A percentile compares a stretch with the other conserved stretches of the same genome.
phyloP scores from a whole-genome alignment of 1,284 basidiomycete genomes.

The Heliocybe sulcata region DNA sequence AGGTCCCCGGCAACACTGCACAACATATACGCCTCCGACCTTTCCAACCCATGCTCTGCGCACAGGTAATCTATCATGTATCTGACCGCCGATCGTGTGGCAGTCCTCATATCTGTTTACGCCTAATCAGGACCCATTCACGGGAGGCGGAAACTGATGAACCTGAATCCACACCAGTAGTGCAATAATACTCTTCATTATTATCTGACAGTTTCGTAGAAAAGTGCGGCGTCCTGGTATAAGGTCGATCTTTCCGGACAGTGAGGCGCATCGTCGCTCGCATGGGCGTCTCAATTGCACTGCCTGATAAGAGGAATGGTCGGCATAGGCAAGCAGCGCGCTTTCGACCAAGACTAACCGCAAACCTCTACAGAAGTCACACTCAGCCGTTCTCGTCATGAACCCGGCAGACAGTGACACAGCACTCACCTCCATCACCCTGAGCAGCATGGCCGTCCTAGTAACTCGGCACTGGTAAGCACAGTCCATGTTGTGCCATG shows the following conservation, averaged over 20 bases:
- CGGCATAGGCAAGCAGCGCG: neutral
- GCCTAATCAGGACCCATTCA: neutral
- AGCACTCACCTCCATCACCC: constrained; percentile 51
- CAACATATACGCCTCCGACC: constrained; percentile 49
- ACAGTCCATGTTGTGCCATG: neutral
- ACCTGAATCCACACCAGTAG: constrained; percentile 47
- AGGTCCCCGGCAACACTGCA: constrained; percentile 56
- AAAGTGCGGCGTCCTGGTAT: constrained; percentile 54
- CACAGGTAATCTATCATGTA: constrained; percentile 47
- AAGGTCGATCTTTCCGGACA: constrained; percentile 45
- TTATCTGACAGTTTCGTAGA: constrained; percentile 18
- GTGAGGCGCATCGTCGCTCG: constrained; percentile 47
- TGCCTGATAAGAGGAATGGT: constrained; percentile 28
- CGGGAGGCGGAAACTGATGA: constrained; percentile 2
- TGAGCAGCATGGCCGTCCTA: constrained; percentile 62
- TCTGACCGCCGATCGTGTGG: constrained; percentile 45
- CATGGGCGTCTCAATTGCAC: constrained; percentile 58
- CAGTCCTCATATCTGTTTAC: constrained; percentile 39
- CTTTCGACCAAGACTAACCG: constrained; percentile 26
- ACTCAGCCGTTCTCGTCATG: constrained; percentile 3
- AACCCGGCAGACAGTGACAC: neutral
- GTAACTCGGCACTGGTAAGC: neutral
- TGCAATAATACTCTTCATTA: constrained; percentile 44
- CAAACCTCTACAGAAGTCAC: constrained; percentile 37
- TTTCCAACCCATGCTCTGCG: constrained; percentile 31